Evolutionary conservation across 352 stramenopile genomes (phyloP).

Genomic region (Phytopythium litorale): DNA sequence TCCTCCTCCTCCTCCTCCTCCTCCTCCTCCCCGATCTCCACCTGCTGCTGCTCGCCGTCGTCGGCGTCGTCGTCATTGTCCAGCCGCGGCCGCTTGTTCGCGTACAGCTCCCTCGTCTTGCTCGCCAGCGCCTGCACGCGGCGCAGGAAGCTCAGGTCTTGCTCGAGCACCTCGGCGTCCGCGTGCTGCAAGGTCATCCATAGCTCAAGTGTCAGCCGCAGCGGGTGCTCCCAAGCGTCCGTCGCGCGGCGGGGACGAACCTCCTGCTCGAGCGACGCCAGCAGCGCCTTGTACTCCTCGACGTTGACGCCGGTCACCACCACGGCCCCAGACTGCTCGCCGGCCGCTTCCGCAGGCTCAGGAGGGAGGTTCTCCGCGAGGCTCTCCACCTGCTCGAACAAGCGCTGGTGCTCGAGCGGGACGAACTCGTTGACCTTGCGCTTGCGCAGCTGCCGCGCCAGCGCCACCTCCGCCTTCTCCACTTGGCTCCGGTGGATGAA

Average conservation of each 20-base stretch:
- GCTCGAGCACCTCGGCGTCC: conserved; percentile 34
- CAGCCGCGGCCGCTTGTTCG: conserved; percentile 12
- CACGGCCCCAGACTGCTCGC: conserved; percentile 1
- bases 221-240: no score
- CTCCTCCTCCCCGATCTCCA: conserved; percentile 6
- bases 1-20: neutral
- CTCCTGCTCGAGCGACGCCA: conserved; percentile 50
- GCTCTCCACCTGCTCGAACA: conserved; percentile 66
- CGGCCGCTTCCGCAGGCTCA: neutral
- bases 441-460: conserved; percentile 38
- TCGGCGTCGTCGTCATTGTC: conserved; percentile 23
- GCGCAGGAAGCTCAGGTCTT: conserved; percentile 57
- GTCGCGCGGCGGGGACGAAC: neutral
- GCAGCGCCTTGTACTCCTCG: conserved; percentile 44
- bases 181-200: conserved; percentile 26
- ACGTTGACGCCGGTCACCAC: conserved; percentile 12
- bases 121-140: conserved; percentile 48
- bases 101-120: conserved; percentile 36
- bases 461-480: conserved; percentile 32
- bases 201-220: conserved; percentile 1
- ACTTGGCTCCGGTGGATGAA: conserved; percentile 62
- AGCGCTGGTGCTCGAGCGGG: conserved; percentile 59
- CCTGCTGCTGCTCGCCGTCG: conserved; percentile 8
- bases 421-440: conserved; percentile 47
- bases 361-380: conserved; percentile 44